Conservation (phyloP, 495 filamentous ascomycete genomes). For the Neurospora terricola region DNA sequence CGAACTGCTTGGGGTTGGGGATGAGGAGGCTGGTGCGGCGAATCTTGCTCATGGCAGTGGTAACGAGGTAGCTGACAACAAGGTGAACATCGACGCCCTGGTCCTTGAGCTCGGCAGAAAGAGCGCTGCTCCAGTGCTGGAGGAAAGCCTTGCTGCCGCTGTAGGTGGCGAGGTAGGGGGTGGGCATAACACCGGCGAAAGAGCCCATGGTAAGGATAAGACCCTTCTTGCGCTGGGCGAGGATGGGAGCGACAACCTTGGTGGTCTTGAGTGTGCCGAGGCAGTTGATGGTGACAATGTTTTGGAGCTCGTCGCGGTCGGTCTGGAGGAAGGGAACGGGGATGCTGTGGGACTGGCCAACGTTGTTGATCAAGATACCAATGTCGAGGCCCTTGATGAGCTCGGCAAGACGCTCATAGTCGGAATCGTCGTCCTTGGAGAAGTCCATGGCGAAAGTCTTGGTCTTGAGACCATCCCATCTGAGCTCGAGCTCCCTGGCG, state of each 20-base stretch:
- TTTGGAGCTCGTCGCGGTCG: constrained; percentile 61
- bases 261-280: constrained; percentile 79
- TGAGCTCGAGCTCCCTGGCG: constrained; percentile 60
- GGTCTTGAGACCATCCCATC: constrained; percentile 47
- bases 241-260: constrained; percentile 71
- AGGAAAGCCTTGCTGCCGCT: constrained; percentile 97
- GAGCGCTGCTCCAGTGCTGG: constrained; percentile 86
- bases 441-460: constrained; percentile 88
- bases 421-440: constrained; percentile 58
- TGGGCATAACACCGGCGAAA: constrained; percentile 83
- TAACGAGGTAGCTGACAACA: constrained; percentile 83
- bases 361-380: constrained; percentile 90
- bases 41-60: constrained; percentile 93
- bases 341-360: constrained; percentile 86
- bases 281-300: constrained; percentile 94
- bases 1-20: constrained; percentile 74
- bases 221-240: constrained; percentile 71
- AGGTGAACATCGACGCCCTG: constrained; percentile 77
- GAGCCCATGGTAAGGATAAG: constrained; percentile 96
- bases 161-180: constrained; percentile 90
- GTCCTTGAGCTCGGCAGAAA: constrained; percentile 71
- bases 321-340: constrained; percentile 84
- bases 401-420: constrained; percentile 62
- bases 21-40: constrained; percentile 63
- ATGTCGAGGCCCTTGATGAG: constrained; percentile 67